phyloP scores from a whole-genome alignment of 139 green algal species.

The Picochlorum sp. region DNA sequence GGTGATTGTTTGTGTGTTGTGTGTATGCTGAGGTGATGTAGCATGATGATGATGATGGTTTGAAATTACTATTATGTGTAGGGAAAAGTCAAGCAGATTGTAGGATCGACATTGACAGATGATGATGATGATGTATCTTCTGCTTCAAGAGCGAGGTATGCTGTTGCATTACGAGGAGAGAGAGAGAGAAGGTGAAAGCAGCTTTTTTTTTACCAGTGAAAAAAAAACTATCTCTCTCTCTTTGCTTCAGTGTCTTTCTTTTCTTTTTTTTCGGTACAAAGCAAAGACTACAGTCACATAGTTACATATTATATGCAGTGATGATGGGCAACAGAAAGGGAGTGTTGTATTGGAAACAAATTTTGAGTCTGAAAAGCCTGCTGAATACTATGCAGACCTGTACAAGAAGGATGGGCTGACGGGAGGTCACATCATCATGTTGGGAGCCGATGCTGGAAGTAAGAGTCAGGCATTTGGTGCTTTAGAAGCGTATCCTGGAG shows the following conservation, averaged over 20 bases:
- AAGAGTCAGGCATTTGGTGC: constrained; percentile 68
- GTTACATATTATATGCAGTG: neutral
- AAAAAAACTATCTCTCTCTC: too few species aligned
- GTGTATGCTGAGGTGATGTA: too few species aligned
- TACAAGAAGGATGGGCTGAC: constrained; percentile 71
- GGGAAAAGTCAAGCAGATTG: constrained; percentile 99
- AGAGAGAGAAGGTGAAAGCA: neutral
- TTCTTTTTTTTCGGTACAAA: too few species aligned
- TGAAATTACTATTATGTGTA: constrained; percentile 22
- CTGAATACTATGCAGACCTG: constrained; percentile 75
- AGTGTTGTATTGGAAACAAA: constrained; percentile 71
- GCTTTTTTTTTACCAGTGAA: too few species aligned
- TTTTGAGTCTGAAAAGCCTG: constrained; percentile 81
- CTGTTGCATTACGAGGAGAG: too few species aligned
- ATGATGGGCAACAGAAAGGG: neutral
- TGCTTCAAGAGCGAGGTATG: neutral
- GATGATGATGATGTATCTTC: constrained; percentile 28
- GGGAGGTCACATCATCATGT: constrained; percentile 97
- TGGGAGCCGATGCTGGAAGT: constrained; percentile 69
- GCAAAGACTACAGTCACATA: too few species aligned
- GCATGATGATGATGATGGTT: too few species aligned
- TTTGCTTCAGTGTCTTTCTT: too few species aligned
- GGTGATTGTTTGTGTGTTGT: neutral
- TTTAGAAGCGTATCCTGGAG: constrained; percentile 69
- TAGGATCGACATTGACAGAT: constrained; percentile 87